phyloP scores from a whole-genome alignment of 2,329 filamentous ascomycete genomes.

The Exophiala aquamarina region DNA sequence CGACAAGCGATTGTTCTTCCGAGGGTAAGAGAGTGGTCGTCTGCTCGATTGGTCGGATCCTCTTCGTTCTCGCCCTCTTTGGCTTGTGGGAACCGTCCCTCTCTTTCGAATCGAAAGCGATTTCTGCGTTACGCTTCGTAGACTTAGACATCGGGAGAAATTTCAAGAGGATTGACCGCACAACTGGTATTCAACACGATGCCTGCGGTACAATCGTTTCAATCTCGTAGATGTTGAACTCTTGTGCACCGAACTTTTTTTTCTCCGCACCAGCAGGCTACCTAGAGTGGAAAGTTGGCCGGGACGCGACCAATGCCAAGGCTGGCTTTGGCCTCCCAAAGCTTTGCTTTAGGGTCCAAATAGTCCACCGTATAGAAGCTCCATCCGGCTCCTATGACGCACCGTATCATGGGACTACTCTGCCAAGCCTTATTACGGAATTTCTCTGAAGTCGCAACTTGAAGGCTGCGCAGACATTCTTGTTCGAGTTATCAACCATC shows the following conservation, averaged over 20 bases:
- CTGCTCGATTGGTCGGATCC: slow-evolving; percentile 31
- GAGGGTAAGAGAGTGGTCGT: slow-evolving; percentile 11
- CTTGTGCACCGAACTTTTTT: background rate
- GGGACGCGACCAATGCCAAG: background rate
- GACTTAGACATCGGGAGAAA: slow-evolving; percentile 13
- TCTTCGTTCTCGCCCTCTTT: slow-evolving; percentile 29
- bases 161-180: background rate
- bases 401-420: too few relatives aligned
- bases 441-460: too few relatives aligned
- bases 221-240: background rate
- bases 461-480: too few relatives aligned
- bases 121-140: slow-evolving; percentile 20
- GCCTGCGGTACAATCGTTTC: background rate
- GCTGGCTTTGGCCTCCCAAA: too few relatives aligned
- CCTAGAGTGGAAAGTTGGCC: background rate
- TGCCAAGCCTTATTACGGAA: too few relatives aligned
- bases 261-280: background rate
- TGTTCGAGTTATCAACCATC: too few relatives aligned
- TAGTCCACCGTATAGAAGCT: too few relatives aligned
- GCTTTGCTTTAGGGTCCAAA: too few relatives aligned
- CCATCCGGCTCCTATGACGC: too few relatives aligned
- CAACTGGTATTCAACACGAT: background rate
- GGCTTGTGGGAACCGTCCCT: slow-evolving; percentile 1
- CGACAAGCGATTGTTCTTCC: slow-evolving; percentile 30
- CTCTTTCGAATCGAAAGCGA: slow-evolving; percentile 18